Percentiles rank a stretch among this genome's conserved stretches.
phyloP scores from a whole-genome alignment of 371 early-diverging fungal genomes.

The Syncephalastrum racemosum region DNA sequence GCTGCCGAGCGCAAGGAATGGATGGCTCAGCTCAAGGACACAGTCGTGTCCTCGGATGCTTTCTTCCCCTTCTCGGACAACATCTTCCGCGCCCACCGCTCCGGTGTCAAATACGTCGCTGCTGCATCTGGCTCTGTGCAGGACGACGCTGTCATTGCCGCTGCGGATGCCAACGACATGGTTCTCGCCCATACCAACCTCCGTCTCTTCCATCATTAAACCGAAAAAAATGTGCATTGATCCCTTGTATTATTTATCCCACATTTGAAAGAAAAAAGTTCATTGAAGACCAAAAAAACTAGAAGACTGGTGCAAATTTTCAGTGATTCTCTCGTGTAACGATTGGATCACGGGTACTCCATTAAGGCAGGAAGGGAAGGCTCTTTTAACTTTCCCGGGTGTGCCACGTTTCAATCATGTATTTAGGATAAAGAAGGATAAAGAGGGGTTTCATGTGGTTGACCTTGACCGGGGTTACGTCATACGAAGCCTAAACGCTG shows the following conservation, averaged over 20 bases:
- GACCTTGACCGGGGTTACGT: too few species aligned
- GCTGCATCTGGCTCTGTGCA: constrained; percentile 91
- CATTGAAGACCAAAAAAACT: too few species aligned
- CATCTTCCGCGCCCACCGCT: constrained; percentile 82
- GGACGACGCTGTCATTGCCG: constrained; percentile 83
- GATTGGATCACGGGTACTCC: background rate
- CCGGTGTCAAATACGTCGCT: constrained; percentile 88
- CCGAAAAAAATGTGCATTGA: background rate
- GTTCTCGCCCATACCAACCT: constrained; percentile 81
- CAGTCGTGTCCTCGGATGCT: constrained; percentile 91
- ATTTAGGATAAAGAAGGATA: background rate
- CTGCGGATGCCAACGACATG: constrained; percentile 84
- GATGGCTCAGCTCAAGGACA: constrained; percentile 67
- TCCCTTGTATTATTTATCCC: background rate
- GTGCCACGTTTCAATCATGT: background rate
- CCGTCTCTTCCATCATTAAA: constrained; percentile 95
- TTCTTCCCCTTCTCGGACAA: constrained; percentile 99
- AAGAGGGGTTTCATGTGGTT: background rate
- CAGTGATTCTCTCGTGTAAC: too few species aligned
- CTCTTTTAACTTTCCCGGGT: constrained; percentile 1
- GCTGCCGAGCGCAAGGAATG: constrained; percentile 79
- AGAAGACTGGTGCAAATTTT: too few species aligned
- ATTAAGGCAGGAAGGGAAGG: background rate
- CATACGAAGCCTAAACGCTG: too few species aligned
- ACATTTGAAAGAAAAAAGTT: background rate